Percentiles rank a stretch among this genome's conserved stretches.
Evolutionary conservation across 495 filamentous ascomycete species (phyloP).

Genomic region (Penicillium psychrofluorescens): DNA sequence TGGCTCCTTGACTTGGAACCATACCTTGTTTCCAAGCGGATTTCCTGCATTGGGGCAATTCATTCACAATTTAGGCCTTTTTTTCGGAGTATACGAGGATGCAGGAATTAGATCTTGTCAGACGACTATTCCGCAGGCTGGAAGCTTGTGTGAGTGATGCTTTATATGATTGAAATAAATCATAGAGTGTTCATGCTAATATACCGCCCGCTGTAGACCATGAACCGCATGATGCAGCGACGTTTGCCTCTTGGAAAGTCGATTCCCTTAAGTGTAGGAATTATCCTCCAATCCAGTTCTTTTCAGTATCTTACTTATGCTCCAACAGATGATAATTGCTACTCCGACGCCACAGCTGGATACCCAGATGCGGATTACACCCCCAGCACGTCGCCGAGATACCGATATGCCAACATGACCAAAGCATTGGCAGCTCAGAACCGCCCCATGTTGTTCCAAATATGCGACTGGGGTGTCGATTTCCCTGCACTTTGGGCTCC

Average conservation of each 20-base stretch:
- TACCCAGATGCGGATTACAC: slow-evolving; percentile 35
- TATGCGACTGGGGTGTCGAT: slow-evolving; percentile 48
- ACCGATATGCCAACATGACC: slow-evolving; percentile 28
- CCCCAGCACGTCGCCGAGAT: slow-evolving; percentile 20
- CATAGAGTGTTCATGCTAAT: slow-evolving; percentile 10
- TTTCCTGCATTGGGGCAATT: slow-evolving; percentile 42
- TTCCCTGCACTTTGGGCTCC: slow-evolving; percentile 44
- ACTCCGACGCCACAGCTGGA: slow-evolving; percentile 29
- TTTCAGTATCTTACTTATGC: not conserved
- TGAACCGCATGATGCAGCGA: slow-evolving; percentile 37
- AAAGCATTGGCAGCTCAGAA: slow-evolving; percentile 13
- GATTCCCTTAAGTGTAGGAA: slow-evolving; percentile 37
- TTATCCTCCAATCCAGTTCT: not conserved
- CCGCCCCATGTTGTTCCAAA: slow-evolving; percentile 37
- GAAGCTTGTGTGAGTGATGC: slow-evolving; percentile 19
- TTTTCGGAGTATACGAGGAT: slow-evolving; percentile 52
- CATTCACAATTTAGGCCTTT: slow-evolving; percentile 39
- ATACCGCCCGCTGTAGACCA: slow-evolving; percentile 14
- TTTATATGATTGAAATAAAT: not conserved
- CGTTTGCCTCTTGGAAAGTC: slow-evolving; percentile 36
- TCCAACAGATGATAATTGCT: slow-evolving; percentile 43
- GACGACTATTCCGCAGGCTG: slow-evolving; percentile 17
- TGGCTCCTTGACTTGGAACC: slow-evolving; percentile 47
- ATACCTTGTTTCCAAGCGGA: slow-evolving; percentile 42
- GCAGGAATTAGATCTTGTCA: slow-evolving; percentile 32